A percentile compares a stretch with the other conserved stretches of the same genome.
Evolutionary conservation across 2,329 filamentous ascomycete genomes (phyloP).

Genomic region (Neophaeococcomyces aloes): DNA sequence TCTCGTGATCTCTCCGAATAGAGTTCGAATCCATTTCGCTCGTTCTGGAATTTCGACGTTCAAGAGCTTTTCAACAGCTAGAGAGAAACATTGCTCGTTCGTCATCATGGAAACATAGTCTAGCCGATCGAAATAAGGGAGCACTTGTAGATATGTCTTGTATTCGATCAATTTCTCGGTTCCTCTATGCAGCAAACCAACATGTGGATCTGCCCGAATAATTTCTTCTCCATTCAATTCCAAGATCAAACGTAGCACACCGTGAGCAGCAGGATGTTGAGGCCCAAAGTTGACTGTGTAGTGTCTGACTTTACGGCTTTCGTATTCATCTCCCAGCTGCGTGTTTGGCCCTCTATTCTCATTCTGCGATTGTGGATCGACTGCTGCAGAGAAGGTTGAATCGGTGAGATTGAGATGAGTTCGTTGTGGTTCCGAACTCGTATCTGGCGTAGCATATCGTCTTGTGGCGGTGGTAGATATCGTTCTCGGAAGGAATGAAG

Average conservation of each 20-base stretch:
- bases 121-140: constrained; percentile 96
- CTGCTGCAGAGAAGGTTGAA: constrained; percentile 41
- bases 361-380: no score
- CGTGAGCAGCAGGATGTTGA: constrained; percentile 96
- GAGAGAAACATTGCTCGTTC: constrained; percentile 93
- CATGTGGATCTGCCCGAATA: constrained; percentile 88
- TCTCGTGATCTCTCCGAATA: constrained; percentile 93
- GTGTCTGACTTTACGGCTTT: constrained; percentile 80
- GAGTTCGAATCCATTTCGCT: constrained; percentile 90
- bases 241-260: constrained; percentile 92
- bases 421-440: constrained; percentile 28
- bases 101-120: constrained; percentile 99
- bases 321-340: constrained; percentile 36
- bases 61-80: constrained; percentile 94
- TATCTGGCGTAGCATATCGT: constrained; percentile 35
- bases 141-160: constrained; percentile 95
- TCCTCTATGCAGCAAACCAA: constrained; percentile 88
- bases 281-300: constrained; percentile 99
- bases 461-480: constrained; percentile 47
- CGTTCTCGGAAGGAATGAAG: constrained; percentile 33
- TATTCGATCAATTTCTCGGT: constrained; percentile 99
- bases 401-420: constrained; percentile 50
- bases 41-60: constrained; percentile 92
- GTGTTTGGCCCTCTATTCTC: no score
- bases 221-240: constrained; percentile 98